Percentiles rank a stretch among this genome's conserved stretches.
Evolutionary conservation across 2,329 filamentous ascomycete genomes (phyloP).

Genomic region (Colletotrichum orchidophilum): DNA sequence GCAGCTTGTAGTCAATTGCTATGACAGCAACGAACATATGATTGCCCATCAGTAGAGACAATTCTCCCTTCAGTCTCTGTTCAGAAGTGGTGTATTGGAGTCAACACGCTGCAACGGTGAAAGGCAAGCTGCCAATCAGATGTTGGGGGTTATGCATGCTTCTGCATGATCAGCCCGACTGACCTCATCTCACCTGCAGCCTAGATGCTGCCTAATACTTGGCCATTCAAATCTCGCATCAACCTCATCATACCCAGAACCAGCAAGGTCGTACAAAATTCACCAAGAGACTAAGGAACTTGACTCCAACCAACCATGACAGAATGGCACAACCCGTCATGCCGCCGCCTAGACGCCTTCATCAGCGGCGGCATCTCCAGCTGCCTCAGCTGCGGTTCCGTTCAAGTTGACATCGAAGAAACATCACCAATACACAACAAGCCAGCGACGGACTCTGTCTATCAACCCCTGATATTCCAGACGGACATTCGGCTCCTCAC

Average conservation of each 20-base stretch:
- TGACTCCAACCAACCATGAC: not conserved
- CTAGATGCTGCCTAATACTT: not conserved
- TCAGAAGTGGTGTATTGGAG: not conserved
- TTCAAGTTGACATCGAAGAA: not conserved
- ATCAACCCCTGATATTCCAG: not conserved
- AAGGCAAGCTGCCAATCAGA: not conserved
- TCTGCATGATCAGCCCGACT: not conserved
- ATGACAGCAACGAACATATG: no score
- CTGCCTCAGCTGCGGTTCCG: not conserved
- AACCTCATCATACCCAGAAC: not conserved
- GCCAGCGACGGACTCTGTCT: not conserved
- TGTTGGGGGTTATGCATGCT: not conserved
- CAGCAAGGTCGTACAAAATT: not conserved
- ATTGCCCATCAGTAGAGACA: not conserved
- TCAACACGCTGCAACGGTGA: not conserved
- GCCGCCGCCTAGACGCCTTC: not conserved
- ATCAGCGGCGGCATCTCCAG: not conserved
- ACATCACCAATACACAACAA: not conserved
- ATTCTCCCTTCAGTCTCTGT: not conserved
- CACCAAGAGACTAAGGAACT: no score
- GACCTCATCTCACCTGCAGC: not conserved
- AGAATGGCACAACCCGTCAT: slow-evolving; percentile 16
- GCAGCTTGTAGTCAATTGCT: no score
- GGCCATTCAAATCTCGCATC: not conserved
- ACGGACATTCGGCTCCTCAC: not conserved